phyloP scores from a whole-genome alignment of 495 filamentous ascomycete species.

The Penicillium pulvis region DNA sequence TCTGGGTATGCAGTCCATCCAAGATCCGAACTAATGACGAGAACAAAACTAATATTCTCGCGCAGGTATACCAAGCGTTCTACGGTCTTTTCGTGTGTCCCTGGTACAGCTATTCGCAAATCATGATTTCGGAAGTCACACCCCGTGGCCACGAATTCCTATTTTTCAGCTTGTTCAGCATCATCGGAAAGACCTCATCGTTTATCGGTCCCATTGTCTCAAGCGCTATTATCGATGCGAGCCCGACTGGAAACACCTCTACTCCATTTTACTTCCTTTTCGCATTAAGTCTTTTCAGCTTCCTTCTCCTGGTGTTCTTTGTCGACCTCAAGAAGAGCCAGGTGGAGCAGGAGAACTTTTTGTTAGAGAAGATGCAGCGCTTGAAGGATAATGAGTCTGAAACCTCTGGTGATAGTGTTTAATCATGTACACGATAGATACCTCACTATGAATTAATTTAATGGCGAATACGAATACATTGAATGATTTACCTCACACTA shows the following conservation, averaged over 20 bases:
- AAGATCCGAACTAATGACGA: not conserved
- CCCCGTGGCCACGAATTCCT: slow-evolving; percentile 66
- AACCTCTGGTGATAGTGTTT: not conserved
- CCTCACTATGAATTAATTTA: not conserved
- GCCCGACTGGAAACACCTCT: slow-evolving; percentile 51
- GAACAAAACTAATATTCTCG: not conserved
- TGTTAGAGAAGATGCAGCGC: slow-evolving; percentile 23
- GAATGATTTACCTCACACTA: not conserved
- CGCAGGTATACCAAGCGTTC: slow-evolving; percentile 59
- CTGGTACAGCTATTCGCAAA: slow-evolving; percentile 69
- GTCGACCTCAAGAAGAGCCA: slow-evolving; percentile 62
- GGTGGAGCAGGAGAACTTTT: slow-evolving; percentile 50
- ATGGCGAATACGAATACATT: not conserved
- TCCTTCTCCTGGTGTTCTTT: slow-evolving; percentile 49
- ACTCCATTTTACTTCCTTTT: slow-evolving; percentile 68
- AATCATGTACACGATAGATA: not conserved
- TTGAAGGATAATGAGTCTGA: slow-evolving; percentile 13
- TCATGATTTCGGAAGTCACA: slow-evolving; percentile 68
- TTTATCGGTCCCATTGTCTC: slow-evolving; percentile 68
- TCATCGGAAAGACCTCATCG: slow-evolving; percentile 63
- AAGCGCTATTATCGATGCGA: slow-evolving; percentile 66
- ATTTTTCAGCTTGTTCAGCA: slow-evolving; percentile 67
- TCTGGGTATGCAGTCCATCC: slow-evolving; percentile 45
- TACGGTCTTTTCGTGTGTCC: slow-evolving; percentile 68
- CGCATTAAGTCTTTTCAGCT: slow-evolving; percentile 57